A percentile compares a stretch with the other conserved stretches of the same genome.
These are phyloP conservation scores for Kazachstania bromeliacearum DNA, from an alignment of 805 yeast genomes.

Conservation along the genomic window DNA sequence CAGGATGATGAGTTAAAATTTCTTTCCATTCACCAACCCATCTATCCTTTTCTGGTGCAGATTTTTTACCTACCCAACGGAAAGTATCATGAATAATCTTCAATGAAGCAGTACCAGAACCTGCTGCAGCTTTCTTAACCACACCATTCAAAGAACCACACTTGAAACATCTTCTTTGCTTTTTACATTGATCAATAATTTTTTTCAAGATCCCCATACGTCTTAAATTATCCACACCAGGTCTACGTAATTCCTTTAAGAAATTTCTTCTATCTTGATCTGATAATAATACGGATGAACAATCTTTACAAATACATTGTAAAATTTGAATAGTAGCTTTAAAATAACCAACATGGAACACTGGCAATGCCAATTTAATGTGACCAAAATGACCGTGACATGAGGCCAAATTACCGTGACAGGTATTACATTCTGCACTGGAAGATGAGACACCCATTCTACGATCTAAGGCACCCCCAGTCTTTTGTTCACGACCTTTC, in stretches of 20 bases:
- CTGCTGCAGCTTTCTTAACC: conserved; percentile 90
- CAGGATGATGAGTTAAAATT: conserved; percentile 71
- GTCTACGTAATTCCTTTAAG: conserved; percentile 71
- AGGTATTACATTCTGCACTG: conserved; percentile 76
- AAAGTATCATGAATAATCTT: conserved; percentile 93
- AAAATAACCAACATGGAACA: conserved; percentile 95
- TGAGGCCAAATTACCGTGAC: conserved; percentile 83
- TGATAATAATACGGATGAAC: conserved; percentile 69
- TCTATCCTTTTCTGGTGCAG: conserved; percentile 68
- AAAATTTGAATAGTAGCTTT: conserved; percentile 80
- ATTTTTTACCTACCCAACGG: conserved; percentile 89
- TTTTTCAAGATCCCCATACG: conserved; percentile 82
- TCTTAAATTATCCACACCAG: conserved; percentile 81
- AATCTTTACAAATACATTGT: conserved; percentile 84
- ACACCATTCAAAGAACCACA: conserved; percentile 93
- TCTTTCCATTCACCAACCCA: conserved; percentile 85
- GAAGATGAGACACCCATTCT: conserved; percentile 92
- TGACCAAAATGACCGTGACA: conserved; percentile 99
- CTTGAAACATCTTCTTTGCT: conserved; percentile 79
- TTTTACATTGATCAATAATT: conserved; percentile 85
- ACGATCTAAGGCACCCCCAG: conserved; percentile 81
- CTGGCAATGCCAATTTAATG: conserved; percentile 85
- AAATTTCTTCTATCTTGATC: conserved; percentile 63
- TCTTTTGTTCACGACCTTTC: conserved; percentile 74
- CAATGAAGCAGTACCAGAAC: conserved; percentile 85